A percentile compares a stretch with the other conserved stretches of the same genome.
These are phyloP conservation scores for Pleurotus tuber-regium DNA, from an alignment of 768 basidiomycete species.

Conservation along the genomic window DNA sequence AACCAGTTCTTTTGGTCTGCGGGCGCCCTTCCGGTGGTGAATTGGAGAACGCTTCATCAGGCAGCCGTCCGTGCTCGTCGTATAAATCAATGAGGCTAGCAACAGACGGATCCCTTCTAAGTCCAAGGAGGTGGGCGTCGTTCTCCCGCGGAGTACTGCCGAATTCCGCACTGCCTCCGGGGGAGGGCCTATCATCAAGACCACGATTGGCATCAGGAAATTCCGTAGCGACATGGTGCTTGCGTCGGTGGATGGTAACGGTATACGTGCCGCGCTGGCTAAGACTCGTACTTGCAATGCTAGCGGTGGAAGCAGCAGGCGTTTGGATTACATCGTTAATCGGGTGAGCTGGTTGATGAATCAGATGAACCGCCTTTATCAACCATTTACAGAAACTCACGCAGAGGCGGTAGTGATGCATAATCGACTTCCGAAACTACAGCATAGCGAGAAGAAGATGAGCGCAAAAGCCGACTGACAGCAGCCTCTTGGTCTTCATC, in stretches of 20 bases:
- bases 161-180: conserved; percentile 14
- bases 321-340: conserved; percentile 54
- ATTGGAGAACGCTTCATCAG: conserved; percentile 64
- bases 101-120: conserved; percentile 78
- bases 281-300: conserved; percentile 48
- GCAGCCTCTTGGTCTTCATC: conserved; percentile 53
- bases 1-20: conserved; percentile 61
- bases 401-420: conserved; percentile 60
- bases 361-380: conserved; percentile 4
- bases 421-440: conserved; percentile 57
- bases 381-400: conserved; percentile 40
- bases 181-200: conserved; percentile 17
- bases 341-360: conserved; percentile 61
- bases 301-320: conserved; percentile 49
- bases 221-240: conserved; percentile 58
- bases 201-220: conserved; percentile 61
- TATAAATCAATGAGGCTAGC: conserved; percentile 71
- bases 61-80: conserved; percentile 67
- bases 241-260: conserved; percentile 68
- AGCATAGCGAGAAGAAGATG: conserved; percentile 66
- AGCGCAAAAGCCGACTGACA: conserved; percentile 58
- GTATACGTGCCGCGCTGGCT: conserved; percentile 62
- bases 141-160: conserved; percentile 22
- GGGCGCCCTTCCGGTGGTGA: conserved; percentile 47
- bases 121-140: conserved; percentile 48